Conservation (phyloP, 1,284 basidiomycete species). For the Pseudozyma sp. region DNA sequence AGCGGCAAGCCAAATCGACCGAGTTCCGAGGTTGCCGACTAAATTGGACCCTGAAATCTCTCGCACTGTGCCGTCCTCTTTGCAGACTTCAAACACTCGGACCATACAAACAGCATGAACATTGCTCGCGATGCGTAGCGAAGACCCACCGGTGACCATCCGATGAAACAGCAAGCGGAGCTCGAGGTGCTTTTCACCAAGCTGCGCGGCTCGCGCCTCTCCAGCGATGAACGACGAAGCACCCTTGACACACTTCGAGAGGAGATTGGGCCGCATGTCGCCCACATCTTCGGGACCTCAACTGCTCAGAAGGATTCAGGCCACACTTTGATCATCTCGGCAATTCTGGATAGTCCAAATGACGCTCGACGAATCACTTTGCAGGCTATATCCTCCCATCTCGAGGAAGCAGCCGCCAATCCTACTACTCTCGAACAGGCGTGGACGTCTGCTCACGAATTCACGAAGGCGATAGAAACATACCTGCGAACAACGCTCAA, state of each 20-base stretch:
- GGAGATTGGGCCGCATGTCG: not conserved
- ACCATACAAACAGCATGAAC: not conserved
- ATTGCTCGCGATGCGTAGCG: too few species aligned
- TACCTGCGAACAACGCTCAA: constrained; percentile 24
- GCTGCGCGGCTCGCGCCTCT: constrained; percentile 34
- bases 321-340: not conserved
- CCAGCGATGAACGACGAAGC: constrained; percentile 23
- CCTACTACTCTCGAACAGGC: not conserved
- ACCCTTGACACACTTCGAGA: constrained; percentile 21
- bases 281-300: not conserved
- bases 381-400: constrained; percentile 5
- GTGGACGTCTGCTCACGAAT: constrained; percentile 2
- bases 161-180: not conserved
- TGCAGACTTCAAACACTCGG: too few species aligned
- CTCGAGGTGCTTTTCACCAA: constrained; percentile 11
- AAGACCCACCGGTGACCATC: too few species aligned
- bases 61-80: not conserved
- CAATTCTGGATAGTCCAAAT: constrained; percentile 16
- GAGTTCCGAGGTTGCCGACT: not conserved
- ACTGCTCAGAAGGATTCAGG: not conserved
- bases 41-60: constrained; percentile 15
- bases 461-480: constrained; percentile 8
- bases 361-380: constrained; percentile 22
- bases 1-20: constrained; percentile 2
- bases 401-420: constrained; percentile 7